Base-by-base conservation (phyloP, 2,329 filamentous ascomycete species). In the Fusarium pilosicola region DNA sequence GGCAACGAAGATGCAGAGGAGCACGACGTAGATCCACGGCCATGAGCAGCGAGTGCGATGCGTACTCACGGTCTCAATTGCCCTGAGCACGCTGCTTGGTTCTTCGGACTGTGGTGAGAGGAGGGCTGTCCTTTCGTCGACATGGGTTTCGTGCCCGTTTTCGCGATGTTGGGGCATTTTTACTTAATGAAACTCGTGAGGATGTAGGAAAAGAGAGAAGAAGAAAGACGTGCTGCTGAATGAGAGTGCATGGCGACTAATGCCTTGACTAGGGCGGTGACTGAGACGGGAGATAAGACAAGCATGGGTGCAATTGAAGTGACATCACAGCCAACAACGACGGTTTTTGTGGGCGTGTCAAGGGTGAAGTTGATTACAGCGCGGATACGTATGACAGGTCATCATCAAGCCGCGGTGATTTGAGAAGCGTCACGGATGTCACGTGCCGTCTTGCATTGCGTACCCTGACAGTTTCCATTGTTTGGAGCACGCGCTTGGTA, bases 41-140 rank as follows among this genome's bases (percentile, higher is more conserved):
- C 58, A 54, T 30, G 58, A 55, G n/a, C 58, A 61, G n/a, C 58
- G 58, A 55, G 36, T 61, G 18, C 18, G 58, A 28, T 61, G 58
- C 10, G 36, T 11, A 18, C 20, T 56, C 14, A 22, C 7, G 14
- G 3, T 38, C 8, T 5, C 13, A n/a, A 42, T 12, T 55, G 58
- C 5, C 2, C n/a, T 42, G 28, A 26, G 7, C 26, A 14, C 45
- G 46, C 14, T n/a, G 17, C 4, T 32, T 1, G 28, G 18, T 55
- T 2, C 3, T 42, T 61, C 46, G n/a, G 28, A 12, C 7, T 42
- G 58, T 15, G 58, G 46, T 34, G 58, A 61, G 28, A 61, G 46
- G 18, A 61, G 58, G 28, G 46, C 58, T 28, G 58, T 42, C n/a
- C 28, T 42, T 61, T 61, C 58, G 42, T n/a, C 5, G 32, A 9